A percentile compares a stretch with the other conserved stretches of the same genome.
phyloP scores from a whole-genome alignment of 163 green algal species.

The Botryococcus braunii region DNA sequence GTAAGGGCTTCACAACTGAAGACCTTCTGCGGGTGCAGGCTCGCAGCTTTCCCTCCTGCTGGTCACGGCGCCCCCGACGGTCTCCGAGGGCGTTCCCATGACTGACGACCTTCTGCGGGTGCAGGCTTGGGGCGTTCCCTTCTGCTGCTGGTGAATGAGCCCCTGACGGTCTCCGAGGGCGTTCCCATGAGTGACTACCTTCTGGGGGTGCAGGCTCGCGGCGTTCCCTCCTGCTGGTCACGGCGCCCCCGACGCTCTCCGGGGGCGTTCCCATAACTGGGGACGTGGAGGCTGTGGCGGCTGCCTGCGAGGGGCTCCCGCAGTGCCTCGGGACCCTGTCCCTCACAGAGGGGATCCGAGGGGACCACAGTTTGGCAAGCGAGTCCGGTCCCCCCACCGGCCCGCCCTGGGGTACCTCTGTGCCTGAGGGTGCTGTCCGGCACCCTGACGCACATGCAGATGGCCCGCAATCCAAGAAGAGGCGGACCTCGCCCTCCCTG shows the following conservation, averaged over 20 bases:
- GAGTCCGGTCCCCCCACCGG: neutral
- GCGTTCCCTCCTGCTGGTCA: neutral
- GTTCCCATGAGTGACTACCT: neutral
- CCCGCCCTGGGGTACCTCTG: neutral
- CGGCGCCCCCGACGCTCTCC: neutral
- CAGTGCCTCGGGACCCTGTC: neutral
- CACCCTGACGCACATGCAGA: neutral
- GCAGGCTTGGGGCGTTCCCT: neutral
- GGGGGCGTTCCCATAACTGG: neutral
- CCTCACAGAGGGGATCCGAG: neutral
- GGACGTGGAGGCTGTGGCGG: slow-evolving; percentile 1
- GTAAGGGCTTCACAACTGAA: too few species aligned
- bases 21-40: too few species aligned
- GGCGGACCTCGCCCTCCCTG: too few species aligned
- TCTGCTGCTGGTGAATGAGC: neutral
- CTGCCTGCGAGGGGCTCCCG: neutral
- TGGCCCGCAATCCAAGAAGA: too few species aligned
- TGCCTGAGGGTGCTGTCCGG: neutral
- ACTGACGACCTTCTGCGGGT: neutral
- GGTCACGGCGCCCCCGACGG: neutral
- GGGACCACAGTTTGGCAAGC: neutral
- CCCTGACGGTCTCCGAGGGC: neutral
- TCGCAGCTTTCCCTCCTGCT: too few species aligned
- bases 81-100: neutral
- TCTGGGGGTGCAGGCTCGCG: neutral